A percentile compares a stretch with the other conserved stretches of the same genome.
phyloP scores from a whole-genome alignment of 257 asterid species.

The Plantago major region DNA sequence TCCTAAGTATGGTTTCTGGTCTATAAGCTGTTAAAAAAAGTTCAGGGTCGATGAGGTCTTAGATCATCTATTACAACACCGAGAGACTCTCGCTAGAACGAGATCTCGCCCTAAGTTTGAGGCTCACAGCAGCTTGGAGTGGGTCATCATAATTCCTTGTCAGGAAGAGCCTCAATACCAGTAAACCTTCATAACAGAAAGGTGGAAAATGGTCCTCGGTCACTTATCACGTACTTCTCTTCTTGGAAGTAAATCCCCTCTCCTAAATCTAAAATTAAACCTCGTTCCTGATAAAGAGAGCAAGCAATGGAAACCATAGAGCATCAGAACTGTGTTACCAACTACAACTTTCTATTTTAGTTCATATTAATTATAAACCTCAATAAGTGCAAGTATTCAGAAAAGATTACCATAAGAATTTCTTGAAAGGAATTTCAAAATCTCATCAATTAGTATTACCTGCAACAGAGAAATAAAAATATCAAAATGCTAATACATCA shows the following conservation, averaged over 20 bases:
- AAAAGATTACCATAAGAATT: constrained; percentile 37
- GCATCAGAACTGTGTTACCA: constrained; percentile 7
- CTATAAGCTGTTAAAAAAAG: too few species aligned
- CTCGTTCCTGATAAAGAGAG: constrained; percentile 40
- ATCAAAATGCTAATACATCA: too few species aligned
- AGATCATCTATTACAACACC: too few species aligned
- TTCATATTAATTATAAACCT: not conserved
- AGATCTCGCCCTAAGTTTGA: too few species aligned
- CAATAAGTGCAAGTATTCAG: not conserved
- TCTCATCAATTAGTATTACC: constrained; percentile 94
- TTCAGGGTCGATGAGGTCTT: too few species aligned
- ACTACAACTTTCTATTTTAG: not conserved
- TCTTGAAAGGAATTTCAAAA: constrained; percentile 89
- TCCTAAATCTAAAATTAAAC: constrained; percentile 60
- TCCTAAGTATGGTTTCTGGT: too few species aligned
- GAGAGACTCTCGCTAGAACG: too few species aligned
- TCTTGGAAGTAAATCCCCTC: constrained; percentile 84
- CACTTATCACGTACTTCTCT: constrained; percentile 62
- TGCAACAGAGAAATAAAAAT: constrained; percentile 28
- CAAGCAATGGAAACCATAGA: constrained; percentile 9
- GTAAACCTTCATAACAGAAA: not conserved
- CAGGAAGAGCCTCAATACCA: not conserved
- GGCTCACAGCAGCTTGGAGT: too few species aligned
- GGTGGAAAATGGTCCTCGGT: not conserved
- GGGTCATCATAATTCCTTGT: too few species aligned